Percentiles rank a stretch among this genome's conserved stretches.
phyloP scores from a whole-genome alignment of 495 filamentous ascomycete genomes.

The Podospora pseudoanserina region DNA sequence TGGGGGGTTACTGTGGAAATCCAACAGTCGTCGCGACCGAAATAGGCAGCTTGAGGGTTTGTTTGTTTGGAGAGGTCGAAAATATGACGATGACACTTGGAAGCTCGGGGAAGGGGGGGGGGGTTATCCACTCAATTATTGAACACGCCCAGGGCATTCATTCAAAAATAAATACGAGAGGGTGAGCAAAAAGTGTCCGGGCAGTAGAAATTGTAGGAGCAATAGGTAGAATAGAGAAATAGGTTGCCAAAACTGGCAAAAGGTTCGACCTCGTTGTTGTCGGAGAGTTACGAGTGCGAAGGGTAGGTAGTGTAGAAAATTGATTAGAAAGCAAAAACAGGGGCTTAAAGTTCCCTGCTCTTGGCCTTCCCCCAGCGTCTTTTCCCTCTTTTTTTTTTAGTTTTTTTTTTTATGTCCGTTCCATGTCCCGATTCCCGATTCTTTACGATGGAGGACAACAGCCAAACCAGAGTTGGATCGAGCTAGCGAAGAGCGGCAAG shows the following conservation, averaged over 20 bases:
- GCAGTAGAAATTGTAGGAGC: not conserved
- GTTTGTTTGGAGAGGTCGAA: not conserved
- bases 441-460: not conserved
- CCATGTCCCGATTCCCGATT: not conserved
- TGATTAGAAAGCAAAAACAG: conserved; percentile 4
- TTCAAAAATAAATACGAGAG: not conserved
- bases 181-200: too few relatives aligned
- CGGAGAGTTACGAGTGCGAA: not conserved
- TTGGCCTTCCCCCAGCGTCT: too few relatives aligned
- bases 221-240: not conserved
- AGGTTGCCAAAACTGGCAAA: not conserved
- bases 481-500: not conserved
- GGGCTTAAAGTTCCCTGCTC: not conserved
- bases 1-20: not conserved
- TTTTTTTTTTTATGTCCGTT: not conserved
- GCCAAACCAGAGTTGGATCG: not conserved
- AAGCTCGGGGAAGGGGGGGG: not conserved
- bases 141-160: not conserved
- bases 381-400: too few relatives aligned
- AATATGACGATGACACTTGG: not conserved
- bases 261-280: not conserved
- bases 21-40: not conserved
- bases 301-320: not conserved
- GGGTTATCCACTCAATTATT: not conserved
- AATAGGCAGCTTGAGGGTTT: not conserved